Evolutionary conservation across 2,329 filamentous ascomycete species (phyloP).

Genomic region (Scopulariopsis brevicaulis): DNA sequence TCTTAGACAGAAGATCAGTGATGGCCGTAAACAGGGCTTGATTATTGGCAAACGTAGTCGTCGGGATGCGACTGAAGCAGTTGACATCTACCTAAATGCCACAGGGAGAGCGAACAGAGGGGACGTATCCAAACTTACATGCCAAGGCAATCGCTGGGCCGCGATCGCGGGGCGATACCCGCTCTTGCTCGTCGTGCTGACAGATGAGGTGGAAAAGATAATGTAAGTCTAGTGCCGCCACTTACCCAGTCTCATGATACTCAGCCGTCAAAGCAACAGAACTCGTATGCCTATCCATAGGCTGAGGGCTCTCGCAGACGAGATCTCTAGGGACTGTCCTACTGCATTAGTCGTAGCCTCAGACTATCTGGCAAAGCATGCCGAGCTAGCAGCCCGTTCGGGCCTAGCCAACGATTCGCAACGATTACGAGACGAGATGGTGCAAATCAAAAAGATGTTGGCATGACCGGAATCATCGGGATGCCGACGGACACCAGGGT

Average conservation of each 20-base stretch:
- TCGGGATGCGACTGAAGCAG: neutral
- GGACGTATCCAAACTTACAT: neutral
- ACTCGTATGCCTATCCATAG: slow-evolving; percentile 4
- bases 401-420: neutral
- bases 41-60: neutral
- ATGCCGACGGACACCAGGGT: neutral
- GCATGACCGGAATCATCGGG: neutral
- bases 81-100: neutral
- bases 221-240: neutral
- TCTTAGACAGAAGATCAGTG: neutral
- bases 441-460: neutral
- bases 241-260: neutral
- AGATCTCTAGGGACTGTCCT: no score
- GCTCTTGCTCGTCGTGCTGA: neutral
- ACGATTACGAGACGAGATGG: neutral
- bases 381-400: neutral
- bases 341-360: no score
- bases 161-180: neutral
- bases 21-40: neutral
- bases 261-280: neutral
- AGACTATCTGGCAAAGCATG: no score
- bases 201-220: neutral
- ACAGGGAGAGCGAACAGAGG: neutral
- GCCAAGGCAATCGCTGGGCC: neutral
- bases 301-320: no score